These are phyloP conservation scores for Thielaviopsis musarum DNA, from an alignment of 2,329 filamentous ascomycete genomes.

Conservation along the genomic window DNA sequence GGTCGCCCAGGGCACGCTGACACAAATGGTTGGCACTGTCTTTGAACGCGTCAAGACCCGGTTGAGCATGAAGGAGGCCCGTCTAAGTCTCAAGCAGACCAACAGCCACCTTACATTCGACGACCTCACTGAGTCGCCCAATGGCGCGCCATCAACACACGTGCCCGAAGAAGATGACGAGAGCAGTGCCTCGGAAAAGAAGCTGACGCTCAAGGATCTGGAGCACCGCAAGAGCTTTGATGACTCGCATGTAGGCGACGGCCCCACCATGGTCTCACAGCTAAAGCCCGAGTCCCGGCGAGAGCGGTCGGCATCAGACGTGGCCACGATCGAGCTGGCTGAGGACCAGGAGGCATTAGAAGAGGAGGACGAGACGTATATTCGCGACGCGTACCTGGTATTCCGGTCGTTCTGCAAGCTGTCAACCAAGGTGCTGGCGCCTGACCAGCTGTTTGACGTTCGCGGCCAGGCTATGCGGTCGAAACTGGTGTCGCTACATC, in stretches of 20 bases:
- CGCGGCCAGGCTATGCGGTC: conserved; percentile 94
- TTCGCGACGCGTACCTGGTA: conserved; percentile 90
- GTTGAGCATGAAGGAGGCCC: conserved; percentile 71
- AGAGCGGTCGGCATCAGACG: conserved; percentile 33
- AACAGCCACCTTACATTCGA: conserved; percentile 34
- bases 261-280: conserved; percentile 49
- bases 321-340: conserved; percentile 35
- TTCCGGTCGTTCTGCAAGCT: conserved; percentile 96
- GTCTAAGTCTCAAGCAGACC: conserved; percentile 40
- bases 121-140: conserved; percentile 19
- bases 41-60: conserved; percentile 86
- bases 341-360: conserved; percentile 46
- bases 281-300: conserved; percentile 31
- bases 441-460: conserved; percentile 83
- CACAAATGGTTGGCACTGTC: conserved; percentile 96
- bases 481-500: conserved; percentile 84
- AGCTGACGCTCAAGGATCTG: conserved; percentile 49
- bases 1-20: conserved; percentile 88
- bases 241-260: conserved; percentile 49
- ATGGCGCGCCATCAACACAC: conserved; percentile 20
- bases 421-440: conserved; percentile 76
- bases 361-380: conserved; percentile 84
- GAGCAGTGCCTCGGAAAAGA: conserved; percentile 24
- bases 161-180: conserved; percentile 23
- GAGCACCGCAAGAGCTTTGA: conserved; percentile 53